phyloP scores from a whole-genome alignment of 805 yeast genomes.

The Pichia insulana region DNA sequence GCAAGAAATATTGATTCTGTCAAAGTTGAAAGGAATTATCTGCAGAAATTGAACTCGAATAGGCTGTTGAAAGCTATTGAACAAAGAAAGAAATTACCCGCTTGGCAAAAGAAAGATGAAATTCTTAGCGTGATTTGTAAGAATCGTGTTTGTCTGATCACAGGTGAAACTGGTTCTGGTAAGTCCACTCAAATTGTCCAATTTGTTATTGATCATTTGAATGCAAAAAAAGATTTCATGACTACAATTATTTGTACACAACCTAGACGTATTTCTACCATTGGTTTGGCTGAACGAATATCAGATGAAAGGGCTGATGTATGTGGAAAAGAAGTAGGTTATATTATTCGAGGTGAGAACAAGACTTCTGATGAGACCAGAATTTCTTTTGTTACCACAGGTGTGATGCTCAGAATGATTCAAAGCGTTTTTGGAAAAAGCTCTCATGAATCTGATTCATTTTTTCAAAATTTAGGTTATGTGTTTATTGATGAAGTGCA shows the following conservation, averaged over 20 bases:
- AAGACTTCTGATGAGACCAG: slow-evolving; percentile 54
- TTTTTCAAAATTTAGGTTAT: slow-evolving; percentile 52
- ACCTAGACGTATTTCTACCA: slow-evolving; percentile 92
- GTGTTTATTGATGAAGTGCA: slow-evolving; percentile 94
- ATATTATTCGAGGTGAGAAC: slow-evolving; percentile 83
- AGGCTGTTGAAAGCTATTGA: slow-evolving; percentile 28
- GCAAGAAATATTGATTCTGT: slow-evolving; percentile 25
- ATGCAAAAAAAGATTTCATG: slow-evolving; percentile 37
- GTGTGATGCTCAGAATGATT: slow-evolving; percentile 79
- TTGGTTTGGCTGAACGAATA: slow-evolving; percentile 89
- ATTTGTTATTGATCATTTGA: slow-evolving; percentile 66
- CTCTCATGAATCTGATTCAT: slow-evolving; percentile 22
- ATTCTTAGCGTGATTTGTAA: slow-evolving; percentile 47
- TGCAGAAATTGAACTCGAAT: slow-evolving; percentile 9
- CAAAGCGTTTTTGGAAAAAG: slow-evolving; percentile 39
- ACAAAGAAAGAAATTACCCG: slow-evolving; percentile 60
- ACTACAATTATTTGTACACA: slow-evolving; percentile 79
- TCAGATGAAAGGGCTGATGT: slow-evolving; percentile 65
- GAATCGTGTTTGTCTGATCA: slow-evolving; percentile 64
- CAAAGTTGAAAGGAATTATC: slow-evolving; percentile 29
- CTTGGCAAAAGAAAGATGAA: slow-evolving; percentile 61
- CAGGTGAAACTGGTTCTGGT: slow-evolving; percentile 98
- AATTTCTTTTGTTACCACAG: slow-evolving; percentile 85
- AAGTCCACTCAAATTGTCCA: slow-evolving; percentile 94
- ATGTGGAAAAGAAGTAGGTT: slow-evolving; percentile 77